A percentile compares a stretch with the other conserved stretches of the same genome.
phyloP scores from a whole-genome alignment of 257 asterid species.

The Coffea canephora region DNA sequence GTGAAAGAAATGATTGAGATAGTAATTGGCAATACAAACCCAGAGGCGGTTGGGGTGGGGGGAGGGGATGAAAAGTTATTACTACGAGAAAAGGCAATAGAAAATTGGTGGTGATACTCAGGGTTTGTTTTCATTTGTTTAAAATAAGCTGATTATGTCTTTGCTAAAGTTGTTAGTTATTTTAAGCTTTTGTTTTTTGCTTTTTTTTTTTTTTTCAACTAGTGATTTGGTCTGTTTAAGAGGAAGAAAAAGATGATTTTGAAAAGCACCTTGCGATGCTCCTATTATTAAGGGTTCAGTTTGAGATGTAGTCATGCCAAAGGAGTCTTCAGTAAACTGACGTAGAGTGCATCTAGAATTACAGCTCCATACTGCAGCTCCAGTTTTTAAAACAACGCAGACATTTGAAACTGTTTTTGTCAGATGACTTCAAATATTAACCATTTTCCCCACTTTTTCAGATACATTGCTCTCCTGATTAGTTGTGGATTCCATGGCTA shows the following conservation, averaged over 20 bases:
- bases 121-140: neutral
- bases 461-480: neutral
- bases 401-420: neutral
- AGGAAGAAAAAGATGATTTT: neutral
- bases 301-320: too few relatives aligned
- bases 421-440: neutral
- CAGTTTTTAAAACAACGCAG: neutral
- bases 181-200: too few relatives aligned
- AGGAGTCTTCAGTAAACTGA: too few relatives aligned
- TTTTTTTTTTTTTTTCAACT: neutral
- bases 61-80: neutral
- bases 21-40: too few relatives aligned
- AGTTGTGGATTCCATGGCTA: neutral
- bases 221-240: neutral
- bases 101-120: neutral
- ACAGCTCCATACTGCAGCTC: neutral
- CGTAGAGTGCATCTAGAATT: neutral
- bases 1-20: too few relatives aligned
- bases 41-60: too few relatives aligned
- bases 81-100: neutral
- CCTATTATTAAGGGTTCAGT: neutral
- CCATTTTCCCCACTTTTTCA: neutral
- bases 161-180: neutral
- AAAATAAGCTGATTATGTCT: neutral
- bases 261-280: neutral